These are phyloP conservation scores for Rubia tinctorum DNA, from an alignment of 305 asterid genomes.

Conservation along the genomic window DNA sequence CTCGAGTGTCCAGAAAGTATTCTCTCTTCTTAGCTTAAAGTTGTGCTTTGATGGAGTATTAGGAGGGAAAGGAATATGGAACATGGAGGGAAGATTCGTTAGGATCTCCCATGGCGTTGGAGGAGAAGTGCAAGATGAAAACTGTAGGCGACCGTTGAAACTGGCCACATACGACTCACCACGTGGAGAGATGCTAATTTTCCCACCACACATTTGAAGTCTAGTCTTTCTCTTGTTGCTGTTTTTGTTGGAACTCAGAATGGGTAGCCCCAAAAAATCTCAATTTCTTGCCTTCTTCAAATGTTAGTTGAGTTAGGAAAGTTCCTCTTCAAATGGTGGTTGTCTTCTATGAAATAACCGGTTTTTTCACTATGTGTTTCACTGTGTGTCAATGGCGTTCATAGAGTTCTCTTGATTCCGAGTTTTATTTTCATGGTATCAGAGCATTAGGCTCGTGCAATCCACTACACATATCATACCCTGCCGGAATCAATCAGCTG, in stretches of 20 bases:
- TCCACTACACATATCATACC: no score
- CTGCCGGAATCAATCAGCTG: no score
- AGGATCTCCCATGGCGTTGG: constrained; percentile 55
- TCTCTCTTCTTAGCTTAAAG: neutral
- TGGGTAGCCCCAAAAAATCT: neutral
- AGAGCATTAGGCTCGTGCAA: no score
- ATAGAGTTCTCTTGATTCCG: no score
- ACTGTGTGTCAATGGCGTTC: no score
- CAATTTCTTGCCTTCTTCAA: neutral
- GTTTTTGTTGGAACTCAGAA: no score
- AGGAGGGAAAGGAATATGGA: constrained; percentile 23
- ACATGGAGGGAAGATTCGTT: constrained; percentile 35
- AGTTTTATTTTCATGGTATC: no score
- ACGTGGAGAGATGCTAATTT: constrained; percentile 34
- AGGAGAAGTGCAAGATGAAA: constrained; percentile 28
- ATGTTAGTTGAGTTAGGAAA: neutral
- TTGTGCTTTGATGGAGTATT: constrained; percentile 19
- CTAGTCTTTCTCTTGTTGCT: neutral
- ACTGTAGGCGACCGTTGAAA: constrained; percentile 32
- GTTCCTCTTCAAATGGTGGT: neutral
- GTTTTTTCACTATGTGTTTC: no score
- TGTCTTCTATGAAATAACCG: no score
- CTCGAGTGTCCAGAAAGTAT: neutral
- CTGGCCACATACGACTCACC: constrained; percentile 40
- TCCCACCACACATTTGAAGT: constrained; percentile 52